A percentile compares a stretch with the other conserved stretches of the same genome.
These are phyloP conservation scores for Wickerhamiella sergipiensis DNA, from an alignment of 805 yeast genomes.

Conservation along the genomic window DNA sequence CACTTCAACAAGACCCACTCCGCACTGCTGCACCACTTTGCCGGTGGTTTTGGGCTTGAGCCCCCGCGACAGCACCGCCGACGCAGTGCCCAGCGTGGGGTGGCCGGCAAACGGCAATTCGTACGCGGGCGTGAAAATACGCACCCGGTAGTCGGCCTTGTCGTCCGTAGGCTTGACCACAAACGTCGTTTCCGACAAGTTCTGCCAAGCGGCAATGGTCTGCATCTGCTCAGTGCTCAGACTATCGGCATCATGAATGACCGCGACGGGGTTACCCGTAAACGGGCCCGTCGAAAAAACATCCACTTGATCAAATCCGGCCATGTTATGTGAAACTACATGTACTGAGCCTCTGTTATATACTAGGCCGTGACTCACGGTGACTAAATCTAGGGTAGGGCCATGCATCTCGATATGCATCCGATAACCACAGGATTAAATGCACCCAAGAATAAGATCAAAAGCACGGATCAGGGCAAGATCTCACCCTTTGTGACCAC, in stretches of 20 bases:
- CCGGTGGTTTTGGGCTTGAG: constrained; percentile 6
- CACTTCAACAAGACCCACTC: constrained; percentile 27
- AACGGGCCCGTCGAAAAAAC: constrained; percentile 30
- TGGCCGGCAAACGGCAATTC: constrained; percentile 56
- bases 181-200: constrained; percentile 46
- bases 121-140: constrained; percentile 34
- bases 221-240: constrained; percentile 32
- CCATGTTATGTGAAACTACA: too few relatives aligned
- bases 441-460: too few relatives aligned
- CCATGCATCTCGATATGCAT: too few relatives aligned
- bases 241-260: constrained; percentile 28
- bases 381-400: too few relatives aligned
- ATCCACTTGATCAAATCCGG: constrained; percentile 23
- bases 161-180: constrained; percentile 29
- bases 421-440: too few relatives aligned
- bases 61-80: constrained; percentile 10
- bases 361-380: too few relatives aligned
- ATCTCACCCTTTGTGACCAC: not conserved
- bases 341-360: too few relatives aligned
- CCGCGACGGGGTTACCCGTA: constrained; percentile 46
- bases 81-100: constrained; percentile 38
- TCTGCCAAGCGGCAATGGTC: constrained; percentile 43
- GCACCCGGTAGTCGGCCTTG: constrained; percentile 33
- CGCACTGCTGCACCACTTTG: constrained; percentile 12
- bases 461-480: too few relatives aligned